phyloP scores from a whole-genome alignment of 1,284 basidiomycete species.

The Mycosarcoma maydis region DNA sequence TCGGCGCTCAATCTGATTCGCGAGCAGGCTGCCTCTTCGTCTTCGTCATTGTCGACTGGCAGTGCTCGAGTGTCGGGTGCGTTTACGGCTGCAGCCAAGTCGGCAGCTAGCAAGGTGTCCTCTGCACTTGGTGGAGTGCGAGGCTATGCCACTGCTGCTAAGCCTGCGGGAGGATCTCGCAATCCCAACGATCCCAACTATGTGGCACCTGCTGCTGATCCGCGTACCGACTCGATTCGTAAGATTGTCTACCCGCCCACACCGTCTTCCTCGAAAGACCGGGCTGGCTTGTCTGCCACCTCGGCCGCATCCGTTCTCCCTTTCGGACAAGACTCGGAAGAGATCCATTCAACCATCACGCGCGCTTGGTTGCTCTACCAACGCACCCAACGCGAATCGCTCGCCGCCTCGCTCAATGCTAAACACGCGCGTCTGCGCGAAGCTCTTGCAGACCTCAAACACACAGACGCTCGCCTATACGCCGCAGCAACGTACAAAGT shows the following conservation, averaged over 20 bases:
- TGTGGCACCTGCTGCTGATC: constrained; percentile 48
- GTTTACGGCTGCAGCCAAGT: constrained; percentile 28
- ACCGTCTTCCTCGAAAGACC: constrained; percentile 33
- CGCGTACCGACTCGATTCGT: constrained; percentile 56
- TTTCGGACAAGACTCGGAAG: constrained; percentile 65
- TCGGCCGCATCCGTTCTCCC: constrained; percentile 38
- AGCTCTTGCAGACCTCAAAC: constrained; percentile 49
- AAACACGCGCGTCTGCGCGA: constrained; percentile 57
- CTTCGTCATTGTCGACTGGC: constrained; percentile 6
- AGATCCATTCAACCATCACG: constrained; percentile 92
- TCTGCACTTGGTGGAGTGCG: constrained; percentile 36
- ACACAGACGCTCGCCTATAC: constrained; percentile 43
- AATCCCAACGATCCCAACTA: constrained; percentile 64
- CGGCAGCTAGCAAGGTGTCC: constrained; percentile 24
- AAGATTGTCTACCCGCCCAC: constrained; percentile 58
- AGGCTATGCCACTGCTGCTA: constrained; percentile 54
- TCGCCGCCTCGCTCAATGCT: constrained; percentile 35
- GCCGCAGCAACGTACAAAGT: constrained; percentile 56
- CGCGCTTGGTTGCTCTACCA: constrained; percentile 87
- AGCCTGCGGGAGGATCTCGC: constrained; percentile 25
- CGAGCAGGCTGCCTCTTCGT: constrained; percentile 44
- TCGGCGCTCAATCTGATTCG: constrained; percentile 65
- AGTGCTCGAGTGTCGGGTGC: constrained; percentile 28
- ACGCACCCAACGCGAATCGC: constrained; percentile 75
- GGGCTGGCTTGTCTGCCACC: constrained; percentile 23